phyloP scores from a whole-genome alignment of 768 basidiomycete species.

The Psilocybe azurescens region DNA sequence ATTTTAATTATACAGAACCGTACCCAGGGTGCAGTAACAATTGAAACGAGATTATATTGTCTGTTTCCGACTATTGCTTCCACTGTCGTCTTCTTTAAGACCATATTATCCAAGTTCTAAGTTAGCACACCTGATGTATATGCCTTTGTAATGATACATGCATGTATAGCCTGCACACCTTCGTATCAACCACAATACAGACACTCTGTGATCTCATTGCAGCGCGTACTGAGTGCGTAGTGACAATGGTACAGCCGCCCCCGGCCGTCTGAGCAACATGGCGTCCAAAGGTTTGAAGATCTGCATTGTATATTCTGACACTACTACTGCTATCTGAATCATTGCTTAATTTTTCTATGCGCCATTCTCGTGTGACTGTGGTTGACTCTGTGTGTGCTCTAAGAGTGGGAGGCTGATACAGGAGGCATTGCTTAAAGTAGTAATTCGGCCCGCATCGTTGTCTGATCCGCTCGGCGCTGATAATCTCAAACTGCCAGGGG shows the following conservation, averaged over 20 bases:
- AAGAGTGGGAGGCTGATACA: not conserved
- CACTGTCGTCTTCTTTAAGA: not conserved
- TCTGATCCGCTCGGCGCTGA: not conserved
- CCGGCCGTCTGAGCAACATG: too few species aligned
- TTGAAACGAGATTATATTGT: not conserved
- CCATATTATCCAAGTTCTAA: not conserved
- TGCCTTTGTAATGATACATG: not conserved
- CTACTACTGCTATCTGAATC: too few species aligned
- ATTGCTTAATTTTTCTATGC: too few species aligned
- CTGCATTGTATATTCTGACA: too few species aligned
- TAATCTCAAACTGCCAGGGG: not conserved
- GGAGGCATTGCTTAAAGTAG: not conserved
- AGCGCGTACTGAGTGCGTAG: too few species aligned
- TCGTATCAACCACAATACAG: too few species aligned
- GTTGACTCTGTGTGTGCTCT: too few species aligned
- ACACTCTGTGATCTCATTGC: too few species aligned
- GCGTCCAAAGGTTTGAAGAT: too few species aligned
- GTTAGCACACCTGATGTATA: not conserved
- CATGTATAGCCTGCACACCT: too few species aligned
- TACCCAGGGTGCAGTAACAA: not conserved
- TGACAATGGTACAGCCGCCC: too few species aligned
- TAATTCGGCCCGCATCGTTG: not conserved
- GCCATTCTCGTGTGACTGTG: too few species aligned
- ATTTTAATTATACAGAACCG: not conserved
- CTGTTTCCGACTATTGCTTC: not conserved